These are phyloP conservation scores for Beauveria bassiana DNA, from an alignment of 2,329 filamentous ascomycete species.

Conservation along the genomic window DNA sequence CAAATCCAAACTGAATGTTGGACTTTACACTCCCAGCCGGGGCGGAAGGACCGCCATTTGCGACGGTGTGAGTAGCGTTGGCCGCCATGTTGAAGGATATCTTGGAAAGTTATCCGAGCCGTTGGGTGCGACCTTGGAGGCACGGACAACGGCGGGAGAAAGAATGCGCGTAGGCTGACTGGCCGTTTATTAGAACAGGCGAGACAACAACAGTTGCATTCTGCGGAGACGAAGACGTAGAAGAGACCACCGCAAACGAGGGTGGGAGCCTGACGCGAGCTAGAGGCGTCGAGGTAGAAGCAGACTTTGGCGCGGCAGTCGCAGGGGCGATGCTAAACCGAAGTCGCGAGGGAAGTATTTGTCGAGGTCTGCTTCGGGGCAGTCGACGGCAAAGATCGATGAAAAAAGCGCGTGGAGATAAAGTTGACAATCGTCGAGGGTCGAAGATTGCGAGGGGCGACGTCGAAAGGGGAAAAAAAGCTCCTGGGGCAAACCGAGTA, in stretches of 20 bases:
- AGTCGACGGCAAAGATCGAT: neutral
- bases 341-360: neutral
- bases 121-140: conserved; percentile 55
- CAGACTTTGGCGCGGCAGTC: neutral
- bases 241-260: neutral
- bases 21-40: conserved; percentile 12
- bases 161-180: conserved; percentile 22
- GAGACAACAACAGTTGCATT: conserved; percentile 9
- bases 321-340: neutral
- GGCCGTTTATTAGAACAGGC: conserved; percentile 9
- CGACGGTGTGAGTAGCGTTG: conserved; percentile 65
- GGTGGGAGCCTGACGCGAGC: conserved; percentile 2
- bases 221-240: conserved; percentile 5
- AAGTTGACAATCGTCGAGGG: neutral
- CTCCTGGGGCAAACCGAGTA: conserved; percentile 3
- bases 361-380: neutral
- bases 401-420: neutral
- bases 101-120: conserved; percentile 77
- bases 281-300: neutral
- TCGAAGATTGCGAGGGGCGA: conserved; percentile 1
- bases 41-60: conserved; percentile 61
- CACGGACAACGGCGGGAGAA: conserved; percentile 58
- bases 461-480: neutral
- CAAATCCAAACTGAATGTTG: conserved; percentile 73
- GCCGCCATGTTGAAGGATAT: conserved; percentile 87